phyloP scores from a whole-genome alignment of 2,329 filamentous ascomycete species.

The Botrytis medusae region DNA sequence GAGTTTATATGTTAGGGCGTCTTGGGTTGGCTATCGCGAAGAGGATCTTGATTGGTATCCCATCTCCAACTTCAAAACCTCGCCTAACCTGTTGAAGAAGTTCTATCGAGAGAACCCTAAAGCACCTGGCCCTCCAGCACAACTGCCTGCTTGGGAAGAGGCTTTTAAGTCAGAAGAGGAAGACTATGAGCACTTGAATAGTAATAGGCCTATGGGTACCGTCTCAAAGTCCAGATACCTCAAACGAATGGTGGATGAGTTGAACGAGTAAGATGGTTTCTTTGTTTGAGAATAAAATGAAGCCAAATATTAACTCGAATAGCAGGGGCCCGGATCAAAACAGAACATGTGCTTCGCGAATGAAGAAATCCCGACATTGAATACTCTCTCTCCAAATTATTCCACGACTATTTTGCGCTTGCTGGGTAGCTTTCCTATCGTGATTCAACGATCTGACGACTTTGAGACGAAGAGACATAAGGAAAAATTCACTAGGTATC shows the following conservation, averaged over 20 bases:
- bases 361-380: not conserved
- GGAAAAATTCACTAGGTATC: not conserved
- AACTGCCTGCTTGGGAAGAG: not conserved
- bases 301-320: not conserved
- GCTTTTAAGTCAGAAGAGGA: not conserved
- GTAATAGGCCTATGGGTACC: not conserved
- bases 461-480: not conserved
- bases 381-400: not conserved
- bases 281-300: rapidly evolving
- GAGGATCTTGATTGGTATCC: conserved; percentile 4
- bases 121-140: not conserved
- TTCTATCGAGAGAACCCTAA: not conserved
- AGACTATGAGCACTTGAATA: conserved; percentile 10
- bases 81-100: not conserved
- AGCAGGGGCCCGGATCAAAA: not conserved
- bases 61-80: not conserved
- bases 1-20: not conserved
- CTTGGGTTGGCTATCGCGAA: not conserved
- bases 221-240: not conserved
- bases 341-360: not conserved
- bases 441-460: not conserved
- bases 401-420: not conserved
- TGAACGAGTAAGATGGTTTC: not conserved
- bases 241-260: not conserved
- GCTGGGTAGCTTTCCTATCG: not conserved